These are phyloP conservation scores for Ceratobasidium papillatum DNA, from an alignment of 1,284 basidiomycete genomes.

Conservation along the genomic window DNA sequence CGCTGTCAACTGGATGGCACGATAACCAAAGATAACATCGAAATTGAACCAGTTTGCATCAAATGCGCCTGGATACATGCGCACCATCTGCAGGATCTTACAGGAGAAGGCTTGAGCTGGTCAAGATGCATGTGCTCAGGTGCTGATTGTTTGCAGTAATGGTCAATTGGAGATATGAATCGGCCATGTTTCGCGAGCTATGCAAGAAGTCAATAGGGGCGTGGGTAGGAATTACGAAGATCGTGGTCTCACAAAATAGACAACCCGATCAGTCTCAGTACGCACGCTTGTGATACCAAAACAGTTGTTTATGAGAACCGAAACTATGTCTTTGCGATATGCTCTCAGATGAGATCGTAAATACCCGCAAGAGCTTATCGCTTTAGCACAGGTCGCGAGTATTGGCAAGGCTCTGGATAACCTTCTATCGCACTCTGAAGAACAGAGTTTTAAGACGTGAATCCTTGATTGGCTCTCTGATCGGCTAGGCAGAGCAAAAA, in stretches of 20 bases:
- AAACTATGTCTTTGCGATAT: background rate
- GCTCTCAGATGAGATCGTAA: constrained; percentile 24
- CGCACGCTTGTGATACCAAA: background rate
- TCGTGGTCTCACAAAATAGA: background rate
- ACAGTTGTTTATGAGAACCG: background rate
- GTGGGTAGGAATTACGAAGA: background rate
- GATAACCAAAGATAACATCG: background rate
- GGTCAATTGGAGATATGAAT: constrained; percentile 1
- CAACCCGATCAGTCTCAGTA: background rate
- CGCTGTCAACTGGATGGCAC: background rate
- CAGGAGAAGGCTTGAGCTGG: background rate
- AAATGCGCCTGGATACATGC: background rate
- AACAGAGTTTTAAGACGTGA: constrained; percentile 8
- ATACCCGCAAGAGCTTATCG: background rate
- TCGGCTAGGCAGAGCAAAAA: constrained; percentile 6
- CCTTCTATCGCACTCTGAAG: background rate
- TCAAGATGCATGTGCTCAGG: background rate
- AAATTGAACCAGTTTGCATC: background rate
- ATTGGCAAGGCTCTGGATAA: background rate
- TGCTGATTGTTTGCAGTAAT: background rate
- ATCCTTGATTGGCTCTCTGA: constrained; percentile 28
- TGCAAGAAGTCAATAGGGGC: constrained; percentile 6
- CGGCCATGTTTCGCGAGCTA: background rate
- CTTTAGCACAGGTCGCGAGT: background rate
- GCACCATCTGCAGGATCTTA: background rate